phyloP scores from a whole-genome alignment of 129 eudicot species.

The Centella asiatica region DNA sequence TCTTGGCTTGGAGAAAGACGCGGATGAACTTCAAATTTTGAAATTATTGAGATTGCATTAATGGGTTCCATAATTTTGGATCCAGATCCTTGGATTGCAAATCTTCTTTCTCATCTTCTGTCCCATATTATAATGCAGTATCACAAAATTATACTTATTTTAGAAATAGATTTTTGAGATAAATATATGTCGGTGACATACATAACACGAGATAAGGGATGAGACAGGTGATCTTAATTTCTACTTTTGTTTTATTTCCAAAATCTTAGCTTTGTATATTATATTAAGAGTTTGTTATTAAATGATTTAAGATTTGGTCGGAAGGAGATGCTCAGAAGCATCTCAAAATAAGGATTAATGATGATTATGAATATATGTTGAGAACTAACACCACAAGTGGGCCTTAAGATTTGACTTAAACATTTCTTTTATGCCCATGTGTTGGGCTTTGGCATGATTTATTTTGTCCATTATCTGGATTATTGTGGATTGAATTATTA shows the following conservation, averaged over 20 bases:
- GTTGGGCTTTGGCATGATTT: conserved; percentile 14
- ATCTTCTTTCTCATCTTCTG: no score
- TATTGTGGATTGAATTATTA: neutral
- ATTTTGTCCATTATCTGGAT: conserved; percentile 21
- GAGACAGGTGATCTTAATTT: no score
- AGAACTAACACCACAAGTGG: conserved; percentile 1
- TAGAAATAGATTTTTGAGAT: no score
- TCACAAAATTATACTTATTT: neutral
- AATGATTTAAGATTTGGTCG: neutral
- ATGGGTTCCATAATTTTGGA: neutral
- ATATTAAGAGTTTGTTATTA: neutral
- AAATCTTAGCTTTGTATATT: no score
- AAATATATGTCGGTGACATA: no score
- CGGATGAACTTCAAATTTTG: neutral
- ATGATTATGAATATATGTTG: neutral
- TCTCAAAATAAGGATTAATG: neutral
- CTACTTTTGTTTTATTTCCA: no score
- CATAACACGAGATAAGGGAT: no score
- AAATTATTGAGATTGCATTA: neutral
- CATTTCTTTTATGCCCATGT: neutral
- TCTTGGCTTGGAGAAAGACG: neutral
- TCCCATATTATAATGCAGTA: neutral
- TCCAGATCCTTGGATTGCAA: neutral
- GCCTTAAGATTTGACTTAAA: conserved; percentile 12
- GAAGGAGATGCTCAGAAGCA: neutral